A percentile compares a stretch with the other conserved stretches of the same genome.
Conservation (phyloP, 805 yeast species). For the Cyberlindnera sargentensis region DNA sequence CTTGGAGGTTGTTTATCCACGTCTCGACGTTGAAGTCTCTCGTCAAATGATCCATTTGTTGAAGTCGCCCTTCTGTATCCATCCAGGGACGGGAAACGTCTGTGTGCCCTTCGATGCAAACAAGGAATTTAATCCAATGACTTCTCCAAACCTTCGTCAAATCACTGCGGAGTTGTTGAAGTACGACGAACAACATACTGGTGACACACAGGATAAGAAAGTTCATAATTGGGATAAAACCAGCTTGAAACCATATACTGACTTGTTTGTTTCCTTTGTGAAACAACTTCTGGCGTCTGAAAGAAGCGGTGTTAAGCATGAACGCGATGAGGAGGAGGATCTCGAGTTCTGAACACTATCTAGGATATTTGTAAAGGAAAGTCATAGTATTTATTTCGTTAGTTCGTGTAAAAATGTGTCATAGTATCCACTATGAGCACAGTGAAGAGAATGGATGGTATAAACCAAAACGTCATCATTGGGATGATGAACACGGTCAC, state of each 20-base stretch:
- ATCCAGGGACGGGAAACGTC: conserved; percentile 91
- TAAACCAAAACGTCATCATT: background rate
- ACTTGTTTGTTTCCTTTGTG: conserved; percentile 59
- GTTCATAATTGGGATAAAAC: conserved; percentile 53
- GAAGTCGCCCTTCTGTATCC: conserved; percentile 95
- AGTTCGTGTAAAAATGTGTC: background rate
- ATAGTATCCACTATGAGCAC: background rate
- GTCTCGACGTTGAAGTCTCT: conserved; percentile 90
- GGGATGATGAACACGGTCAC: background rate
- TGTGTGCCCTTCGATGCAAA: conserved; percentile 70
- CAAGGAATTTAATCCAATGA: conserved; percentile 64
- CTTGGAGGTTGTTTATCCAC: conserved; percentile 76
- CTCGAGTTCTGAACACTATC: conserved; percentile 5
- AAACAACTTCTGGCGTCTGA: conserved; percentile 51
- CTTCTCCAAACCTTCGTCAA: conserved; percentile 66
- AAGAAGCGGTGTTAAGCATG: conserved; percentile 29
- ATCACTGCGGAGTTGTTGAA: conserved; percentile 59
- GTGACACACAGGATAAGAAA: conserved; percentile 13
- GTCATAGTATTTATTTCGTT: background rate
- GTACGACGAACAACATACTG: conserved; percentile 29
- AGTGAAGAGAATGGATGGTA: background rate
- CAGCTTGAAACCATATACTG: conserved; percentile 62
- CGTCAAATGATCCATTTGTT: conserved; percentile 83
- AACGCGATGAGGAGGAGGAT: conserved; percentile 27
- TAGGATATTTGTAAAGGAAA: background rate